Evolutionary conservation across 2,329 filamentous ascomycete species (phyloP).

Genomic region (Ophiocordyceps robertsii): DNA sequence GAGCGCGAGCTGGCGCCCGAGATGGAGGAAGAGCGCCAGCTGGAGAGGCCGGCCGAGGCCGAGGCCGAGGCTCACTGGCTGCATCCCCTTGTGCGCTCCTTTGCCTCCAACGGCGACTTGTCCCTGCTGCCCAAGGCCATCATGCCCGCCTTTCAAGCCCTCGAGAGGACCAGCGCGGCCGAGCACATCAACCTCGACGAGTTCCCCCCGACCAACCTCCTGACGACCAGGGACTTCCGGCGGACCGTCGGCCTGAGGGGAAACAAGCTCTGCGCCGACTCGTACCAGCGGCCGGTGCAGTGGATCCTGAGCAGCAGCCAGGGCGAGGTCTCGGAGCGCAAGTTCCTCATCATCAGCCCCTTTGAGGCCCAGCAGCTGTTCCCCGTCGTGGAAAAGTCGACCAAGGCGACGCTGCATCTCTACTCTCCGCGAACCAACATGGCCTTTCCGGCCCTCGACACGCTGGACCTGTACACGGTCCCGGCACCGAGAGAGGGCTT

Average conservation of each 20-base stretch:
- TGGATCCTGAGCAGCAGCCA: constrained; percentile 9
- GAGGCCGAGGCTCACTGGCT: constrained; percentile 1
- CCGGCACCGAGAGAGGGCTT: not conserved
- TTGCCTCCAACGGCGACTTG: not conserved
- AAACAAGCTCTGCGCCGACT: constrained; percentile 6
- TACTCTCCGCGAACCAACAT: constrained; percentile 33
- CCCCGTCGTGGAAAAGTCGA: constrained; percentile 17
- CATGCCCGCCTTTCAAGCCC: too few relatives aligned
- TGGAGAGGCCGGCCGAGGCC: constrained; percentile 28
- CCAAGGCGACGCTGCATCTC: constrained; percentile 29
- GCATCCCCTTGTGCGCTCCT: not conserved
- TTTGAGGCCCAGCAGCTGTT: constrained; percentile 43
- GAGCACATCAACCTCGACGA: too few relatives aligned
- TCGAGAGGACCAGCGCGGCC: too few relatives aligned
- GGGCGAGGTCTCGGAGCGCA: not conserved
- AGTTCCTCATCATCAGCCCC: constrained; percentile 45
- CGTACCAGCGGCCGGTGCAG: constrained; percentile 10
- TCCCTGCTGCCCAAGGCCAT: too few relatives aligned
- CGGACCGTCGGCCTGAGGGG: not conserved
- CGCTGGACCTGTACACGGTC: constrained; percentile 8
- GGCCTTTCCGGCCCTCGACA: constrained; percentile 6
- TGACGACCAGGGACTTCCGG: not conserved
- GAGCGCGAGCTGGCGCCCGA: constrained; percentile 44
- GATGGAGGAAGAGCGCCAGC: constrained; percentile 43
- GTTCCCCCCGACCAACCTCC: not conserved